Evolutionary conservation across 495 filamentous ascomycete genomes (phyloP).

Genomic region (Elaphomyces granulatus): DNA sequence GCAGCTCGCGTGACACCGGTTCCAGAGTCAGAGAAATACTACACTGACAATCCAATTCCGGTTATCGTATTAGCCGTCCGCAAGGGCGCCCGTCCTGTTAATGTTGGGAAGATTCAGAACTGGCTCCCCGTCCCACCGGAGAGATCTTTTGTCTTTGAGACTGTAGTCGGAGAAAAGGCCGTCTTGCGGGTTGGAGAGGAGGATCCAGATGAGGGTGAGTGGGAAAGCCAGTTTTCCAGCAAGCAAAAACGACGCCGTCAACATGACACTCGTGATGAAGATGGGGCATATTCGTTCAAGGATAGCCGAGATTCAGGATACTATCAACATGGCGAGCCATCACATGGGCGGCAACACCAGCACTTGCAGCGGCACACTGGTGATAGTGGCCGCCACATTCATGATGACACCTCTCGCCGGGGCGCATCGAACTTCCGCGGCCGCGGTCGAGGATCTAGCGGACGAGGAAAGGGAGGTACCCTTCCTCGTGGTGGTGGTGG

Average conservation of each 20-base stretch:
- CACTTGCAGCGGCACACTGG: conserved; percentile 7
- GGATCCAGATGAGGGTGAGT: conserved; percentile 36
- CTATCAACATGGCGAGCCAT: conserved; percentile 1
- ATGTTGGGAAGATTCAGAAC: conserved; percentile 67
- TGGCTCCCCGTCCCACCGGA: conserved; percentile 68
- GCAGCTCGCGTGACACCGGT: conserved; percentile 66
- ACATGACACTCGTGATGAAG: conserved; percentile 21
- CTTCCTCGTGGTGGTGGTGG: conserved; percentile 27
- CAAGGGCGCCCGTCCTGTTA: conserved; percentile 56
- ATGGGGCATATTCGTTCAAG: conserved; percentile 10
- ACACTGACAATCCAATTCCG: conserved; percentile 61
- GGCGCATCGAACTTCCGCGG: conserved; percentile 29
- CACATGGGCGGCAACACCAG: conserved; percentile 12
- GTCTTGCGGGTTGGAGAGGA: conserved; percentile 68
- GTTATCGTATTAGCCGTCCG: conserved; percentile 63
- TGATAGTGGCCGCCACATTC: conserved; percentile 14
- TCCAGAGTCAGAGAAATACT: conserved; percentile 43
- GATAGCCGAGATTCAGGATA: background rate
- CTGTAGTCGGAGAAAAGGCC: conserved; percentile 73
- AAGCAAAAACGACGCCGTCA: conserved; percentile 35
- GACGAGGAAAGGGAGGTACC: conserved; percentile 20
- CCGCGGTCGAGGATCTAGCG: conserved; percentile 32
- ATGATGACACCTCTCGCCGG: conserved; percentile 23
- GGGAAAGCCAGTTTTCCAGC: conserved; percentile 41
- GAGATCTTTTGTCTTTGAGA: conserved; percentile 55